These are phyloP conservation scores for Coemansia sp. DNA, from an alignment of 192 early-diverging fungal species.

Conservation along the genomic window DNA sequence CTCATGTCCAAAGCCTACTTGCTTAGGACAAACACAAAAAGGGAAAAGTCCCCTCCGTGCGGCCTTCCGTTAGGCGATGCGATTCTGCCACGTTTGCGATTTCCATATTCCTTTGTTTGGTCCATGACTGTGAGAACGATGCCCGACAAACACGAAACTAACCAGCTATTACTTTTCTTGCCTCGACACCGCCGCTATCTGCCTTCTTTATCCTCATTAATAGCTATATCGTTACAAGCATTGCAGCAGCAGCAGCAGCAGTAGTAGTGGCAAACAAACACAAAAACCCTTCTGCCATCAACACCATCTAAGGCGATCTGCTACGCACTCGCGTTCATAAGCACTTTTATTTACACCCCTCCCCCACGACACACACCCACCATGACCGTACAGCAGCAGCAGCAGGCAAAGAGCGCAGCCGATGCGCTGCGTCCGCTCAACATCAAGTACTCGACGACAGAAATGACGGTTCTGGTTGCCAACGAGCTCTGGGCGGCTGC, in stretches of 20 bases:
- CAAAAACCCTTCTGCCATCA: background rate
- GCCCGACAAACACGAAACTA: background rate
- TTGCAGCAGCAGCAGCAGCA: background rate
- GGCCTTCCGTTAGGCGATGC: too few relatives aligned
- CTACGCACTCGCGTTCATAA: constrained; percentile 1
- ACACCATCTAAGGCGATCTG: background rate
- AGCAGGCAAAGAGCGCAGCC: constrained; percentile 42
- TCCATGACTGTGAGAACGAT: background rate
- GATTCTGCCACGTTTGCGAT: constrained; percentile 14
- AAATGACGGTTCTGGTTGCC: constrained; percentile 82
- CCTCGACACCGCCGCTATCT: background rate
- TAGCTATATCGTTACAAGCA: background rate
- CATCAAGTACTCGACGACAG: constrained; percentile 76
- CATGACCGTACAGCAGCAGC: constrained; percentile 35
- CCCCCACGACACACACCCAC: background rate
- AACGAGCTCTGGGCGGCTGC: constrained; percentile 86
- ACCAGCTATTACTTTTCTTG: background rate
- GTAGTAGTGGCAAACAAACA: background rate
- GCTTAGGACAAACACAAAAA: background rate
- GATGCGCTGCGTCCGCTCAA: constrained; percentile 72
- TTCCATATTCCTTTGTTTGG: constrained; percentile 7
- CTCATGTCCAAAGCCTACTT: background rate
- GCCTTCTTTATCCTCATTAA: background rate
- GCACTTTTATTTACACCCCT: background rate
- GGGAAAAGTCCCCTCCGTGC: background rate